Evolutionary conservation across 495 filamentous ascomycete genomes (phyloP).

Genomic region (Hypoxylon intermedium): DNA sequence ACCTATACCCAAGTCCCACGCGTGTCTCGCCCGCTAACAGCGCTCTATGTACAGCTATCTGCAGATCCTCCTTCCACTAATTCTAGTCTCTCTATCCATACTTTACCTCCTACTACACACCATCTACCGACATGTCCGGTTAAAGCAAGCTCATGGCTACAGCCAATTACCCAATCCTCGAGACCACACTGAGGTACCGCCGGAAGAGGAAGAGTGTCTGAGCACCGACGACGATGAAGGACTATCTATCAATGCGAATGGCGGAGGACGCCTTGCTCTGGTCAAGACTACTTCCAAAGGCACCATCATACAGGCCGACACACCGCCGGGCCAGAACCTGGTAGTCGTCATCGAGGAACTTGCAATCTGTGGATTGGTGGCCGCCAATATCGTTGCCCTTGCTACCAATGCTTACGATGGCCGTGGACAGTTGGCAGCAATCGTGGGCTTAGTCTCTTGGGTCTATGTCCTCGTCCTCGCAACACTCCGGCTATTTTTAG

Average conservation of each 20-base stretch:
- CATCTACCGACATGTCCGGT: conserved; percentile 54
- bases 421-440: conserved; percentile 59
- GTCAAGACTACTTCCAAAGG: conserved; percentile 67
- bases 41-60: conserved; percentile 71
- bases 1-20: conserved; percentile 3
- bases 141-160: conserved; percentile 58
- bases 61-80: conserved; percentile 80
- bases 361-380: conserved; percentile 74
- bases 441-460: conserved; percentile 75
- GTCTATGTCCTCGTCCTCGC: conserved; percentile 80
- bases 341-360: conserved; percentile 75
- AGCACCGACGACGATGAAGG: conserved; percentile 71
- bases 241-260: conserved; percentile 50
- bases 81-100: conserved; percentile 72
- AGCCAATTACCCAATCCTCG: conserved; percentile 52
- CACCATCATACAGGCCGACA: conserved; percentile 76
- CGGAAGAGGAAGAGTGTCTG: conserved; percentile 52
- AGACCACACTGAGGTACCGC: conserved; percentile 56
- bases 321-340: conserved; percentile 73
- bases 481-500: conserved; percentile 73
- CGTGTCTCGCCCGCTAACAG: conserved; percentile 28
- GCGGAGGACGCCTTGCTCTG: conserved; percentile 60
- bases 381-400: conserved; percentile 68
- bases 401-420: conserved; percentile 46
- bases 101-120: conserved; percentile 66